phyloP scores from a whole-genome alignment of 2,329 filamentous ascomycete genomes.

The Berkeleyomyces basicola region DNA sequence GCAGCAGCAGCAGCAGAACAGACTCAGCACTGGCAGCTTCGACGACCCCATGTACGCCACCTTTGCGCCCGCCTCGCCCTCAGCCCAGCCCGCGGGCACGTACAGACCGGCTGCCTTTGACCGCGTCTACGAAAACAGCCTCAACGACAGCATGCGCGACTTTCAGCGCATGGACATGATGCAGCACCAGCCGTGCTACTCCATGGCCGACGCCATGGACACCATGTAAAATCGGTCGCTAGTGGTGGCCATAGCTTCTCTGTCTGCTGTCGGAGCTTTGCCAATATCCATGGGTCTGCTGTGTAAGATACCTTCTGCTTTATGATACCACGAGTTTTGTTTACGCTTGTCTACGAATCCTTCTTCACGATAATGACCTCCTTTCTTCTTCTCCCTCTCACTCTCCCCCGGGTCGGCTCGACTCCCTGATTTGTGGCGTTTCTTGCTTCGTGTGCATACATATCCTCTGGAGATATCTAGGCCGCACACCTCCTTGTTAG shows the following conservation, averaged over 20 bases:
- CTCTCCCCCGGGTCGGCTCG: neutral
- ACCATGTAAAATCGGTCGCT: neutral
- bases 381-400: neutral
- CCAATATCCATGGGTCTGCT: neutral
- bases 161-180: slow-evolving; percentile 9
- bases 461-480: slow-evolving; percentile 1
- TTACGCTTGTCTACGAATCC: neutral
- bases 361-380: neutral
- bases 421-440: neutral
- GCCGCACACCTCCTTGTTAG: neutral
- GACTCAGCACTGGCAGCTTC: slow-evolving; percentile 1
- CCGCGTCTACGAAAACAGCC: slow-evolving; percentile 2
- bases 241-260: neutral
- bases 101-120: slow-evolving; percentile 15
- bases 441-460: neutral
- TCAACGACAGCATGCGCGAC: neutral
- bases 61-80: slow-evolving; percentile 21
- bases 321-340: neutral
- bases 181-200: neutral
- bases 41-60: slow-evolving; percentile 22
- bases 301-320: neutral
- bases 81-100: neutral
- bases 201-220: slow-evolving; percentile 1
- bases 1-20: slow-evolving; percentile 18
- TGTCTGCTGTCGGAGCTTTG: neutral